These are phyloP conservation scores for Trichoderma virens DNA, from an alignment of 495 filamentous ascomycete species.

Conservation along the genomic window DNA sequence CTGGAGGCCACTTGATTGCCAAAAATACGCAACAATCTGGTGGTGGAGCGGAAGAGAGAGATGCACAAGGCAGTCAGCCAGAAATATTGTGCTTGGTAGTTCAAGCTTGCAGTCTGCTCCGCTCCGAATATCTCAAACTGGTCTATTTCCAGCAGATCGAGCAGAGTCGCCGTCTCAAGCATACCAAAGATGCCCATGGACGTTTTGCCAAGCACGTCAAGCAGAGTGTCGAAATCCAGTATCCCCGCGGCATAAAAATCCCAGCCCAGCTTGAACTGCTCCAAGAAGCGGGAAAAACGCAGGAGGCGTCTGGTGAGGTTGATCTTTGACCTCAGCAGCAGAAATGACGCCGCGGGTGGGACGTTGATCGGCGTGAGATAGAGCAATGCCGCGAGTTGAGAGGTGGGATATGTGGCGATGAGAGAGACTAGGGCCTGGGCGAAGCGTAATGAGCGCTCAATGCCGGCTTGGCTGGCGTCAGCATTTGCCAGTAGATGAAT, in stretches of 20 bases:
- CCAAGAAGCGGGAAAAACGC: constrained; percentile 56
- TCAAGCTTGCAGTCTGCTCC: constrained; percentile 18
- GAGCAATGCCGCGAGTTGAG: constrained; percentile 17
- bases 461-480: constrained; percentile 35
- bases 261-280: constrained; percentile 46
- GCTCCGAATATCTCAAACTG: constrained; percentile 32
- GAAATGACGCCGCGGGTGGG: constrained; percentile 5
- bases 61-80: constrained; percentile 53
- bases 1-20: constrained; percentile 6
- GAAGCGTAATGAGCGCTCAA: constrained; percentile 56
- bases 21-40: constrained; percentile 18
- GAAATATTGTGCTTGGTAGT: constrained; percentile 53
- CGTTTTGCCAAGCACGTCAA: constrained; percentile 30
- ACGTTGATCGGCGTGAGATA: constrained; percentile 16
- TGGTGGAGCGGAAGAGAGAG: constrained; percentile 16
- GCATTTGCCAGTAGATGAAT: neutral
- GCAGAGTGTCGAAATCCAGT: constrained; percentile 16
- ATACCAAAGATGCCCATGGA: constrained; percentile 43
- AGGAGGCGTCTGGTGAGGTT: constrained; percentile 47
- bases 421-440: constrained; percentile 49
- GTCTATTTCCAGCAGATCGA: constrained; percentile 39
- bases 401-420: constrained; percentile 29
- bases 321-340: constrained; percentile 22
- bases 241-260: constrained; percentile 16
- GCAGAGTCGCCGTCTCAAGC: constrained; percentile 35